Evolutionary conservation across 2,329 filamentous ascomycete genomes (phyloP).

Genomic region (Pseudogymnoascus sp.): DNA sequence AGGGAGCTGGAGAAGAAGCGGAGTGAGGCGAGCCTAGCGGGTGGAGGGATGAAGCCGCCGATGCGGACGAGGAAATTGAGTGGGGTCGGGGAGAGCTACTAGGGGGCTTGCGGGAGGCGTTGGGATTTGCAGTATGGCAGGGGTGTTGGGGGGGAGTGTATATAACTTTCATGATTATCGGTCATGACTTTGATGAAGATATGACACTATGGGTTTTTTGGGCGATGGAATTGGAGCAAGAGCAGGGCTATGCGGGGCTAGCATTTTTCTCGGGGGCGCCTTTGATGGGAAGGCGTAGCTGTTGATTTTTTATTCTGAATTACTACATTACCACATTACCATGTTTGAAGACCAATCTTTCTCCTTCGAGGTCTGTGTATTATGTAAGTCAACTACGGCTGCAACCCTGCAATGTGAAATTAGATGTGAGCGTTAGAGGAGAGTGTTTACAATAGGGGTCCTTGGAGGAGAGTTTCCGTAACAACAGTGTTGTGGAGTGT

Average conservation of each 20-base stretch:
- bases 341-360: not conserved
- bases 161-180: slow-evolving; percentile 5
- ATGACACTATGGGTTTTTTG: slow-evolving; percentile 6
- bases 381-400: not conserved
- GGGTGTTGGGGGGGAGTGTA: not conserved
- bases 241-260: not conserved
- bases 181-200: slow-evolving; percentile 8
- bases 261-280: not conserved
- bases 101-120: slow-evolving; percentile 16
- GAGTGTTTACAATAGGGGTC: not conserved
- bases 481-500: not conserved
- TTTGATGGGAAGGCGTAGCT: not conserved
- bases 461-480: not conserved
- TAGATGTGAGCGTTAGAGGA: not conserved
- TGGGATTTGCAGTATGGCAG: slow-evolving; percentile 5
- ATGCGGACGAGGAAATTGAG: slow-evolving; percentile 38
- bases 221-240: slow-evolving; percentile 3
- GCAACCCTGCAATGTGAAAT: not conserved
- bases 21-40: slow-evolving; percentile 7
- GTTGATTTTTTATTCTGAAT: not conserved
- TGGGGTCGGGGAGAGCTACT: slow-evolving; percentile 52
- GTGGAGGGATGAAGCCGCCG: slow-evolving; percentile 23
- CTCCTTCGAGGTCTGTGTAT: not conserved
- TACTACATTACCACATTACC: not conserved
- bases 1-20: slow-evolving; percentile 18